Evolutionary conservation across 768 basidiomycete genomes (phyloP).

Genomic region (Hygrocybe punicea): DNA sequence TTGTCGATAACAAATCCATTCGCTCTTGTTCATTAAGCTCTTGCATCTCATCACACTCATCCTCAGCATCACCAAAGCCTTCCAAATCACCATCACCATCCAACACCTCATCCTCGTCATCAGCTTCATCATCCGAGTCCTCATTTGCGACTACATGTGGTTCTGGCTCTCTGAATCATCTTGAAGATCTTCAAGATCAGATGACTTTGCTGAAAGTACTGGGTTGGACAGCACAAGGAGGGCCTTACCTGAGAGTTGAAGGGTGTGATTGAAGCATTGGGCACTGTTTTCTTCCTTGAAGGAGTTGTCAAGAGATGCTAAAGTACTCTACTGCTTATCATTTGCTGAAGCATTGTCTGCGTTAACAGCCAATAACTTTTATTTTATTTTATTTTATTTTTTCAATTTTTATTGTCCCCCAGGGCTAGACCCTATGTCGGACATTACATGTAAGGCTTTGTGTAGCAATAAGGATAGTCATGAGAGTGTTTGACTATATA

Average conservation of each 20-base stretch:
- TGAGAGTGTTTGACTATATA: no score
- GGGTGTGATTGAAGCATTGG: neutral
- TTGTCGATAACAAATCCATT: neutral
- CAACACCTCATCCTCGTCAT: constrained; percentile 2
- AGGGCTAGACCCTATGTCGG: no score
- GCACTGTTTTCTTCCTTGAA: neutral
- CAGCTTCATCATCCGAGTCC: neutral
- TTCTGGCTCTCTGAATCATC: neutral
- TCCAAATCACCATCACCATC: constrained; percentile 6
- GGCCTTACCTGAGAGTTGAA: constrained; percentile 23
- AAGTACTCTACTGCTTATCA: neutral
- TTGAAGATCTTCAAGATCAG: neutral
- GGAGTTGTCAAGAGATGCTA: neutral
- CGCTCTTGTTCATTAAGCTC: constrained; percentile 8
- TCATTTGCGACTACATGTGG: neutral
- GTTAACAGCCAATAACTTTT: neutral
- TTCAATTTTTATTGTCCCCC: no score
- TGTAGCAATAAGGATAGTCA: no score
- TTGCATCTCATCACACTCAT: neutral
- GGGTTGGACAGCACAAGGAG: neutral
- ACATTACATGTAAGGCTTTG: no score
- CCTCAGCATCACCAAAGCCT: neutral
- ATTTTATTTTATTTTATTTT: no score
- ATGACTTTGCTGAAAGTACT: neutral
- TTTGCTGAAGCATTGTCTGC: neutral